Percentiles rank a stretch among this genome's conserved stretches.
phyloP scores from a whole-genome alignment of 345 rosid genomes.

The Viola odorata region DNA sequence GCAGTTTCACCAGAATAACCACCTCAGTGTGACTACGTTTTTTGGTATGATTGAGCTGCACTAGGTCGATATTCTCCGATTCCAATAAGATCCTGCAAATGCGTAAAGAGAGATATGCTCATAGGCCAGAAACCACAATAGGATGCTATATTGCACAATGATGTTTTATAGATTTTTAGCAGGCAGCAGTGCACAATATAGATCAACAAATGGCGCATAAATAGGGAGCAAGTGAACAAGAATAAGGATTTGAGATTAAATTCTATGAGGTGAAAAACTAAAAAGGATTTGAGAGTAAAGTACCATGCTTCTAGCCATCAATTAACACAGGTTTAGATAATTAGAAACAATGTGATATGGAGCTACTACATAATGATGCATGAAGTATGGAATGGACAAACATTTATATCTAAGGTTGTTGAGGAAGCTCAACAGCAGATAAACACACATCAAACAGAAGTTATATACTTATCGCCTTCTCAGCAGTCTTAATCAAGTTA shows the following conservation, averaged over 20 bases:
- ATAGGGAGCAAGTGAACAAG: not conserved
- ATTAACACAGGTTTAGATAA: no score
- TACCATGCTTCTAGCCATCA: not conserved
- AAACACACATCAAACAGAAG: no score
- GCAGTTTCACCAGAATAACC: not conserved
- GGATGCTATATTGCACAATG: not conserved
- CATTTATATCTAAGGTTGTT: no score
- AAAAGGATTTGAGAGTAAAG: not conserved
- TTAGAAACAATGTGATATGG: no score
- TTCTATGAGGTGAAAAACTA: not conserved
- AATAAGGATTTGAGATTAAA: not conserved
- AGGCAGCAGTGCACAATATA: not conserved
- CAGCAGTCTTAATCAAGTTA: no score
- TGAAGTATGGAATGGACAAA: no score
- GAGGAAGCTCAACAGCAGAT: no score
- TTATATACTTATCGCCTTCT: no score
- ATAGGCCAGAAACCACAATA: slow-evolving; percentile 7
- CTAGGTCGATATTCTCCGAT: slow-evolving; percentile 68
- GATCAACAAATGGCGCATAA: not conserved
- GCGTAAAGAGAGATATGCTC: not conserved
- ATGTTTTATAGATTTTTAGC: not conserved
- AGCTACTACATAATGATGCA: no score
- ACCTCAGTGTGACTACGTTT: slow-evolving; percentile 9
- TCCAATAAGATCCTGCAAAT: slow-evolving; percentile 68
- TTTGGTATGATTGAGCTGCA: slow-evolving; percentile 36